Evolutionary conservation across 306 rosid species (phyloP).

Genomic region (Elaeagnus macrophylla): DNA sequence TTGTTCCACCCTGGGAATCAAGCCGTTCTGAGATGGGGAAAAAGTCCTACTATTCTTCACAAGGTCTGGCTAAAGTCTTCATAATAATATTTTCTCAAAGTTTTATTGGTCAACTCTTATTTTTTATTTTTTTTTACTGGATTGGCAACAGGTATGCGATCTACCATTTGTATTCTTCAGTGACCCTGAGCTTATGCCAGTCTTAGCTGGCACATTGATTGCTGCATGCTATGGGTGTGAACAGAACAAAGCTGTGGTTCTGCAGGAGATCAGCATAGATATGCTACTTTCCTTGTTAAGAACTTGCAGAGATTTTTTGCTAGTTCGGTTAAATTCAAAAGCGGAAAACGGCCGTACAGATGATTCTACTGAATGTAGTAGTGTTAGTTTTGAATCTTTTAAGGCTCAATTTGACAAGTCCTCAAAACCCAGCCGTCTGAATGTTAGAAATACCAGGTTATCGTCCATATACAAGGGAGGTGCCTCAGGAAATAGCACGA

Average conservation of each 20-base stretch:
- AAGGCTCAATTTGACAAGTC: slow-evolving; percentile 40
- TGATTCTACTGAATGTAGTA: slow-evolving; percentile 47
- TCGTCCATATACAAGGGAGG: slow-evolving; percentile 35
- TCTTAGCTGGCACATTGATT: slow-evolving; percentile 75
- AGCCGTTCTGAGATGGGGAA: slow-evolving; percentile 97
- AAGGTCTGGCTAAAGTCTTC: slow-evolving; percentile 49
- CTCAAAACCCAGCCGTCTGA: slow-evolving; percentile 37
- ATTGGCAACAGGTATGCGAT: slow-evolving; percentile 71
- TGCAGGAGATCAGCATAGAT: slow-evolving; percentile 84
- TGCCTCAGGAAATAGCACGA: slow-evolving; percentile 44
- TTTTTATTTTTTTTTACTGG: slow-evolving; percentile 27
- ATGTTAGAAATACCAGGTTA: slow-evolving; percentile 37
- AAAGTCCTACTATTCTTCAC: slow-evolving; percentile 91
- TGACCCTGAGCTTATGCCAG: slow-evolving; percentile 96
- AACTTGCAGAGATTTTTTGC: slow-evolving; percentile 55
- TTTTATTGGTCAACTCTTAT: slow-evolving; percentile 28
- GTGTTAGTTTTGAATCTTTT: slow-evolving; percentile 29
- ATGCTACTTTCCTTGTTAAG: slow-evolving; percentile 79
- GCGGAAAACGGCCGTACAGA: slow-evolving; percentile 37
- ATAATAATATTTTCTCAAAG: slow-evolving; percentile 9
- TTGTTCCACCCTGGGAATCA: slow-evolving; percentile 86
- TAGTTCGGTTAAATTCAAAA: slow-evolving; percentile 31
- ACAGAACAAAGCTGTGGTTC: slow-evolving; percentile 87
- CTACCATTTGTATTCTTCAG: slow-evolving; percentile 92
- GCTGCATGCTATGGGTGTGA: slow-evolving; percentile 85